phyloP scores from a whole-genome alignment of 2,329 filamentous ascomycete genomes.

The Xylaria sp. region DNA sequence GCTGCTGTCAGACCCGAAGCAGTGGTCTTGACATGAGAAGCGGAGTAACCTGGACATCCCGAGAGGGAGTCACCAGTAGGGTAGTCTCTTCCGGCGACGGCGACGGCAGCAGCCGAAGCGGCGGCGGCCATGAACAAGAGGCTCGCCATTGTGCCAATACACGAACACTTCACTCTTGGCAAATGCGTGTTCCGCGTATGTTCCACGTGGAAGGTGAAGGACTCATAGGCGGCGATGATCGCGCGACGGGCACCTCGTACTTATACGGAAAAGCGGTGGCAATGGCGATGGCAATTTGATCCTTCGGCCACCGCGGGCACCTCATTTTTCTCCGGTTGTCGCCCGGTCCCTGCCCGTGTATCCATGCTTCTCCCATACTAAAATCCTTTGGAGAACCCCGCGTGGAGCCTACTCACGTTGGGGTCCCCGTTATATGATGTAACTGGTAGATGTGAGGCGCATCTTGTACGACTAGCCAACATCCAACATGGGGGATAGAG shows the following conservation, averaged over 20 bases:
- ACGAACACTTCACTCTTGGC: constrained; percentile 19
- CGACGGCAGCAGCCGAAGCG: constrained; percentile 45
- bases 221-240: neutral
- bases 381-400: constrained; percentile 15
- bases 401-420: constrained; percentile 9
- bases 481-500: neutral
- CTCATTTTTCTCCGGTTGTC: neutral
- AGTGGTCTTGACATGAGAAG: constrained; percentile 65
- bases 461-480: neutral
- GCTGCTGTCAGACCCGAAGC: constrained; percentile 68
- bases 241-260: constrained; percentile 1
- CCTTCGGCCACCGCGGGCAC: constrained; percentile 13
- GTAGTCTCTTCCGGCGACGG: constrained; percentile 42
- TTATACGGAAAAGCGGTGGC: constrained; percentile 17
- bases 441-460: neutral
- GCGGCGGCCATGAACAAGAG: constrained; percentile 46
- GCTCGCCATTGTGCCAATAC: constrained; percentile 42
- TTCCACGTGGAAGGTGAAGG: neutral
- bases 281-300: constrained; percentile 10
- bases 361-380: constrained; percentile 3
- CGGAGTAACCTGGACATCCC: constrained; percentile 71
- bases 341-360: neutral
- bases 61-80: constrained; percentile 46
- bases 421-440: constrained; percentile 15
- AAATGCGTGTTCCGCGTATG: constrained; percentile 7